These are phyloP conservation scores for Clavispora asparagi DNA, from an alignment of 805 yeast genomes.

Conservation along the genomic window DNA sequence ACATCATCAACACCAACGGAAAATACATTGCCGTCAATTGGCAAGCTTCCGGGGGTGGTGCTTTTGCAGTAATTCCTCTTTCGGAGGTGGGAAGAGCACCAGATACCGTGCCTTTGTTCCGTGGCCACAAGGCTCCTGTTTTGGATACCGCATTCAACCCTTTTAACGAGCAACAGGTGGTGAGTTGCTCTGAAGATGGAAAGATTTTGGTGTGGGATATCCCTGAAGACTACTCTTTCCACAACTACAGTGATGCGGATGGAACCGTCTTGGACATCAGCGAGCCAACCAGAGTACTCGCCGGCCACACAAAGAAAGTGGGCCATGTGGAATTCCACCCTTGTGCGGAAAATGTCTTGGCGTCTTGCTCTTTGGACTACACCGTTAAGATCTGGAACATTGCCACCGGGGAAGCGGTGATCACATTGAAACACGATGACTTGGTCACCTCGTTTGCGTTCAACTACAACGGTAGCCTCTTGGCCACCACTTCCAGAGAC, in stretches of 20 bases:
- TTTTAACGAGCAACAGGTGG: conserved; percentile 58
- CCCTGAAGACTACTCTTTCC: conserved; percentile 76
- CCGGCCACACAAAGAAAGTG: conserved; percentile 91
- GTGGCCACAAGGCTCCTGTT: conserved; percentile 95
- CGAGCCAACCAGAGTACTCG: conserved; percentile 60
- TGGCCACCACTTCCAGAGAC: conserved; percentile 90
- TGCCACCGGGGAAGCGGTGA: conserved; percentile 62
- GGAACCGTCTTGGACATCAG: conserved; percentile 60
- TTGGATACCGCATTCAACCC: conserved; percentile 96
- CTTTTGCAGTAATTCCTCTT: conserved; percentile 89
- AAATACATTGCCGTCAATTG: conserved; percentile 82
- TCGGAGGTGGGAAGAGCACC: conserved; percentile 87
- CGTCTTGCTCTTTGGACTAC: conserved; percentile 87
- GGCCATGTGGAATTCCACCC: conserved; percentile 93
- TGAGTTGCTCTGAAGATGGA: conserved; percentile 25
- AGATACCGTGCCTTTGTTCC: conserved; percentile 85
- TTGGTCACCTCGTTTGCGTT: conserved; percentile 90
- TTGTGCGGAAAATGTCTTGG: conserved; percentile 77
- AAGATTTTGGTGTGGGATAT: conserved; percentile 82
- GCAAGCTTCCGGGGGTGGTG: conserved; percentile 97
- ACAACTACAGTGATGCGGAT: conserved; percentile 46
- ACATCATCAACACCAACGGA: conserved; percentile 81
- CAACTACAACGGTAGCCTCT: conserved; percentile 79
- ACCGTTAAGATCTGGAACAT: conserved; percentile 90
- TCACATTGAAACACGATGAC: conserved; percentile 81